A percentile compares a stretch with the other conserved stretches of the same genome.
Conservation (phyloP, 2,329 filamentous ascomycete species). For the Stagonosporopsis tanaceti region DNA sequence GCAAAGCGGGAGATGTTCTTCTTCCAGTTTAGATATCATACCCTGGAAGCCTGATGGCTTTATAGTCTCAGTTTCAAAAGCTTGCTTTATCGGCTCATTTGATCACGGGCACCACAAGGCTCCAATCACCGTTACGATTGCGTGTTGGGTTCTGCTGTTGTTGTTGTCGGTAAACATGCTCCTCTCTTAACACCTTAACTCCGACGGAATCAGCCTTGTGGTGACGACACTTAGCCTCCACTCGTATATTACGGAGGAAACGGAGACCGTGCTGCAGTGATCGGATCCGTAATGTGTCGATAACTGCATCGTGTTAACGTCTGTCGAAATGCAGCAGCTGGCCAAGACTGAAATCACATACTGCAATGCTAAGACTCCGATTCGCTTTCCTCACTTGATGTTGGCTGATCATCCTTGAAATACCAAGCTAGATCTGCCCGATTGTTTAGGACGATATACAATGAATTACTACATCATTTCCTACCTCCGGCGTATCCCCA, state of each 20-base stretch:
- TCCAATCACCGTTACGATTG: no score
- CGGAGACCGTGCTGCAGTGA: background rate
- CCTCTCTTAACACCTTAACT: no score
- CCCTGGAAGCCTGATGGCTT: no score
- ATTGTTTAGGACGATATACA: background rate
- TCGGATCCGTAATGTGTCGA: background rate
- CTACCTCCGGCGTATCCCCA: slow-evolving; percentile 41
- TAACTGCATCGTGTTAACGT: background rate
- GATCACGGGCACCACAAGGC: no score
- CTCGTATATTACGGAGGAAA: background rate
- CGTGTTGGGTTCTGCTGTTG: no score
- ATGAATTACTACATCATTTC: background rate
- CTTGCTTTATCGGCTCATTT: no score
- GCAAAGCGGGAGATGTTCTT: no score
- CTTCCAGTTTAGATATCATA: no score
- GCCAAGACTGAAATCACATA: background rate
- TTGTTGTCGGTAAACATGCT: no score
- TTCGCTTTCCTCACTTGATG: background rate
- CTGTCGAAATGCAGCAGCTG: background rate
- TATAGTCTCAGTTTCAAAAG: no score
- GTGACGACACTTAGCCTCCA: no score
- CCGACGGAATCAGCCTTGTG: no score
- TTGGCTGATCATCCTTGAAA: slow-evolving; percentile 8
- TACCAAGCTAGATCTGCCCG: slow-evolving; percentile 25
- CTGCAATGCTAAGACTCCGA: background rate